Evolutionary conservation across 1,139 yeast species (phyloP).

Genomic region (Eremothecium gossypii): DNA sequence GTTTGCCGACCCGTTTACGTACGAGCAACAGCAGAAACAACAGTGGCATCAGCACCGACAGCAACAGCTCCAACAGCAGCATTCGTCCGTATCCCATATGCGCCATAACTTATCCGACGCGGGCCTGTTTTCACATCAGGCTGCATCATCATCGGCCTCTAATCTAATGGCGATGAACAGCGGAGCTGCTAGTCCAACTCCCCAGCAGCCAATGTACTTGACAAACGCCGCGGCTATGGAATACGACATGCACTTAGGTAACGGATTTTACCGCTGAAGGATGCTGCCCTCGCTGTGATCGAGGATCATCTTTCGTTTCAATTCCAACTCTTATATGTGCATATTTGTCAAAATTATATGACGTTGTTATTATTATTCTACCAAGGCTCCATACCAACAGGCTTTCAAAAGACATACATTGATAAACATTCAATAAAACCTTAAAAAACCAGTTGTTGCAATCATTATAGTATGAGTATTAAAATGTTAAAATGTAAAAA

Average conservation of each 20-base stretch:
- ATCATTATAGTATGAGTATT: conserved; percentile 1
- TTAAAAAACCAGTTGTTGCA: conserved; percentile 1
- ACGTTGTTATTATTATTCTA: conserved; percentile 5
- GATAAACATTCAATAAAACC: background rate
- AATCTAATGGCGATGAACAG: background rate
- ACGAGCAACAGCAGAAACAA: conserved; percentile 3
- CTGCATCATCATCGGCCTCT: background rate
- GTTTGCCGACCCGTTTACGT: background rate
- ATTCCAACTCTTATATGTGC: background rate
- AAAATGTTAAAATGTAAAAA: background rate
- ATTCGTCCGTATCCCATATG: background rate
- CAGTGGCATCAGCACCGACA: conserved; percentile 3
- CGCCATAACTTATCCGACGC: background rate
- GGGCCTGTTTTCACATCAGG: conserved; percentile 1
- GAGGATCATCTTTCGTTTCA: too few relatives aligned
- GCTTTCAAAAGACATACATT: conserved; percentile 3
- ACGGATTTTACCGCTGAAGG: conserved; percentile 2
- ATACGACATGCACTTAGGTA: conserved; percentile 3
- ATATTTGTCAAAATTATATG: conserved; percentile 1
- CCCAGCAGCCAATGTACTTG: conserved; percentile 1
- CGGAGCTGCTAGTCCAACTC: background rate
- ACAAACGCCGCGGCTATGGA: background rate
- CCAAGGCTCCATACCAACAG: background rate
- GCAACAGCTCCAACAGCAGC: conserved; percentile 4
- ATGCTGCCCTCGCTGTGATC: too few relatives aligned